phyloP scores from a whole-genome alignment of 176 grass and related monocot species.

The Lolium perenne region DNA sequence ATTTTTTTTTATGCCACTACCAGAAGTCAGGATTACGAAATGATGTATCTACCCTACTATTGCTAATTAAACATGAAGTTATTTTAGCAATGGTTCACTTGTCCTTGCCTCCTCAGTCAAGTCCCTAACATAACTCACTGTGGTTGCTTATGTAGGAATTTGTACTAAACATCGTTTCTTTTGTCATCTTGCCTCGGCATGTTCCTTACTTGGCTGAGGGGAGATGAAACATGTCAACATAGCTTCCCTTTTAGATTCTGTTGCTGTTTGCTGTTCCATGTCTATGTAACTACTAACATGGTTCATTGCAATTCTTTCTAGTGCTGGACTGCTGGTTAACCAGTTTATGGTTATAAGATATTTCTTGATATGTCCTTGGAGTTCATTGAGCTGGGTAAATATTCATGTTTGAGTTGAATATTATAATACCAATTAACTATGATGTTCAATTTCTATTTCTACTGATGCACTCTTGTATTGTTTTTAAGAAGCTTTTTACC shows the following conservation, averaged over 20 bases:
- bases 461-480: neutral
- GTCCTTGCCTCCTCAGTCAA: conserved; percentile 16
- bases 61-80: neutral
- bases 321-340: neutral
- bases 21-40: neutral
- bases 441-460: conserved; percentile 17
- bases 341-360: conserved; percentile 10
- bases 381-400: neutral
- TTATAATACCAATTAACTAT: neutral
- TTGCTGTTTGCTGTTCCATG: neutral
- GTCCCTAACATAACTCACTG: neutral
- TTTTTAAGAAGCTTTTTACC: neutral
- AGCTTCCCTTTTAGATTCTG: neutral
- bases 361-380: conserved; percentile 5
- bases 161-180: conserved; percentile 7
- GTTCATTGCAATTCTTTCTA: neutral
- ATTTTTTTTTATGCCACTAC: neutral
- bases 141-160: neutral
- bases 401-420: neutral
- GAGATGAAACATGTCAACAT: conserved; percentile 20
- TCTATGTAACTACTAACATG: neutral
- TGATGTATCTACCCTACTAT: neutral
- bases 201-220: neutral
- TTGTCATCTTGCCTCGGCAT: neutral
- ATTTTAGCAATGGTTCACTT: neutral